A percentile compares a stretch with the other conserved stretches of the same genome.
Evolutionary conservation across 768 basidiomycete genomes (phyloP).

Genomic region (Trametes meyenii): DNA sequence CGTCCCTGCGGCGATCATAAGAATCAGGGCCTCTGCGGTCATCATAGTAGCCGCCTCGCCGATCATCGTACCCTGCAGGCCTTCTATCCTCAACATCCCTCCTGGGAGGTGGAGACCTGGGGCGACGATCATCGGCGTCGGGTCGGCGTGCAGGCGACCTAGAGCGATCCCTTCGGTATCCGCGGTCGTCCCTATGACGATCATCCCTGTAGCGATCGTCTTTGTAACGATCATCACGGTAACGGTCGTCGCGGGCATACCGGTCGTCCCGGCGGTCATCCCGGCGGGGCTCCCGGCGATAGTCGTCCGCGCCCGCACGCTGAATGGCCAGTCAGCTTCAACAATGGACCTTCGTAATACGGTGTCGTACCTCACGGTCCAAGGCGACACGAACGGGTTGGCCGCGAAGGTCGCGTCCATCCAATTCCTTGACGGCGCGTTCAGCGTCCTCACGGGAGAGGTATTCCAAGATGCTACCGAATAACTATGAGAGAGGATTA

Average conservation of each 20-base stretch:
- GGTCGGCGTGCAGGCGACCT: slow-evolving; percentile 75
- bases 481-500: background rate
- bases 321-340: slow-evolving; percentile 29
- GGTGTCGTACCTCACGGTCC: slow-evolving; percentile 57
- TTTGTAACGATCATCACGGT: slow-evolving; percentile 59
- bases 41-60: slow-evolving; percentile 77
- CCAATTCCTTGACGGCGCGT: slow-evolving; percentile 85
- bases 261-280: slow-evolving; percentile 55
- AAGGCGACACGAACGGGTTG: slow-evolving; percentile 71
- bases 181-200: slow-evolving; percentile 48
- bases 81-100: slow-evolving; percentile 85
- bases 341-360: background rate
- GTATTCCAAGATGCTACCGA: slow-evolving; percentile 84
- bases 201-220: slow-evolving; percentile 41
- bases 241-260: slow-evolving; percentile 43
- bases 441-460: slow-evolving; percentile 88
- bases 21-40: slow-evolving; percentile 82
- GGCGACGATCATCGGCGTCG: slow-evolving; percentile 74
- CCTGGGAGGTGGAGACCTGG: slow-evolving; percentile 80
- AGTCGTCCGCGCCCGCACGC: slow-evolving; percentile 73
- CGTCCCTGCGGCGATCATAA: slow-evolving; percentile 89
- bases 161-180: slow-evolving; percentile 78
- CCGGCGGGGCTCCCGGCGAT: slow-evolving; percentile 51
- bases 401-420: slow-evolving; percentile 87
- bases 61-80: slow-evolving; percentile 92